Conservation (phyloP, 2,329 filamentous ascomycete species). For the Fusarium torreyae region DNA sequence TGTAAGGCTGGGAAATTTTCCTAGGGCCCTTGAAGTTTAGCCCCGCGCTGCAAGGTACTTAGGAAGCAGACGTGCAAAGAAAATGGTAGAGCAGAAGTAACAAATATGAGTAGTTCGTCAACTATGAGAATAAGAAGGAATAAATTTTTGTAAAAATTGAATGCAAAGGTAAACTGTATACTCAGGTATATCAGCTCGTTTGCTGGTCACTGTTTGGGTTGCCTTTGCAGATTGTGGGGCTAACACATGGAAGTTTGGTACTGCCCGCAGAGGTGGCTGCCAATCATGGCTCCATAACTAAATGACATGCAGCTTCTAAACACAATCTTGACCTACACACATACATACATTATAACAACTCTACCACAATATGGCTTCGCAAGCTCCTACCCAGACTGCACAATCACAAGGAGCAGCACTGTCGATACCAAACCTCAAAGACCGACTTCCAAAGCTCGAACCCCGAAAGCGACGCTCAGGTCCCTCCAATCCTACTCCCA, state of each 20-base stretch:
- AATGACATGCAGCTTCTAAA: constrained; percentile 31
- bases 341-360: constrained; percentile 24
- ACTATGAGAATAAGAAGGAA: background rate
- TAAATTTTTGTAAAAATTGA: background rate
- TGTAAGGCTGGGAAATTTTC: constrained; percentile 41
- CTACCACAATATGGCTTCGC: constrained; percentile 47
- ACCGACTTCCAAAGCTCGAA: constrained; percentile 76
- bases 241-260: background rate
- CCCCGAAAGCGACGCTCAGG: constrained; percentile 71
- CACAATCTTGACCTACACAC: constrained; percentile 19
- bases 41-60: constrained; percentile 21
- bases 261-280: constrained; percentile 24
- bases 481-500: constrained; percentile 70
- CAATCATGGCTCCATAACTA: constrained; percentile 32
- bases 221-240: constrained; percentile 22
- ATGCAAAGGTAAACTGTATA: background rate
- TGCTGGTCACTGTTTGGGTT: constrained; percentile 9
- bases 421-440: constrained; percentile 58
- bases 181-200: constrained; percentile 9
- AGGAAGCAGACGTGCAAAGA: background rate
- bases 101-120: too few species aligned
- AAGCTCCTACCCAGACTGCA: constrained; percentile 27
- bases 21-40: constrained; percentile 4
- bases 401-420: constrained; percentile 32
- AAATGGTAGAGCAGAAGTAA: background rate